Evolutionary conservation across 106 monocot genomes (phyloP), one percentile per base, ranked within the genome.

Genomic region (Platanthera zijinensis): DNA sequence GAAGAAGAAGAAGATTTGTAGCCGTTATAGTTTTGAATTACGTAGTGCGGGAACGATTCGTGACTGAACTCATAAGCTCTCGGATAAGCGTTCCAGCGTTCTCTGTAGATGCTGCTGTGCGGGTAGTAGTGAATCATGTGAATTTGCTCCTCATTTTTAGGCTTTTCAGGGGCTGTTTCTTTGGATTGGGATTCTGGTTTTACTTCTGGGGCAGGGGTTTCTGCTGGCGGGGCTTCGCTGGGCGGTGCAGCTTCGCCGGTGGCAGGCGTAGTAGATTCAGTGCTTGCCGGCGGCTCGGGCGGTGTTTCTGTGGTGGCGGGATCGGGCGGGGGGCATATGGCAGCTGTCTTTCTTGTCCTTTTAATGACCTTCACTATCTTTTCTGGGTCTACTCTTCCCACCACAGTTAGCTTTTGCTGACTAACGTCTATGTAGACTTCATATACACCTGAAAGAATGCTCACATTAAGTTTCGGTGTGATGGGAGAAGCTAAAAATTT

Each of bases 41-140:
- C 52, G 21, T 80, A 56, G 56, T 61, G 74, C 25, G 52, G 7
- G 59, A 0, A 66, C 49, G 82, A 62, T 79, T 69, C 69, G 46
- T 19, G 54, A 8, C 54, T 54, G 54, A 54, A 15, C 15, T 54
- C 54, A 54, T 12, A 3, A 6, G 57, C 57, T 66, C 28, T 66
- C 32, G 14, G 69, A 14, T 48, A 48, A 69, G 69, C 13, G 17
- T 80, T 78, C 80, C 83, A 78, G 51, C 74, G 73, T 10, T 85
- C 78, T 32, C 64, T 57, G 28, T 68, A 72, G 72, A 54, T 64
- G 19, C 48, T 46, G 25, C 46, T 57, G 19, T 85, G 69, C 14
- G 90, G 90, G 61, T 87, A 85, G 74, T 79, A 46, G 47, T 87
- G 87, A 63, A 90, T 79, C 87, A 90, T 85, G 45, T 77, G 87